Conservation (phyloP, 768 basidiomycete species). For the Lanmaoa pseudosensibilis region DNA sequence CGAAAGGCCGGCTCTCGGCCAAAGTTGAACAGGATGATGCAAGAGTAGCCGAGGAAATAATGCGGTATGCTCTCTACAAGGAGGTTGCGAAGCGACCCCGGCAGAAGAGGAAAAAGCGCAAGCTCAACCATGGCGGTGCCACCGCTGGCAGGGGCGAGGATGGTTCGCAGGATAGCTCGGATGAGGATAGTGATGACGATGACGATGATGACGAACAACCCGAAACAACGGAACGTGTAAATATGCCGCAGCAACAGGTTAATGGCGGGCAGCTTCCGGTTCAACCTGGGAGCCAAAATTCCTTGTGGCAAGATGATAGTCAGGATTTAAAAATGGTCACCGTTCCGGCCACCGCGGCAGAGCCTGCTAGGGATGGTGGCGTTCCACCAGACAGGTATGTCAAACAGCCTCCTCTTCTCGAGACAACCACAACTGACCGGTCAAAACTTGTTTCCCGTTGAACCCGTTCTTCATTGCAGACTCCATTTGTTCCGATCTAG, state of each 20-base stretch:
- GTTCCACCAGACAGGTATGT: constrained; percentile 61
- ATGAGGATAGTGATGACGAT: constrained; percentile 40
- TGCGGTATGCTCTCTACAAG: constrained; percentile 96
- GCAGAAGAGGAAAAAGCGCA: constrained; percentile 77
- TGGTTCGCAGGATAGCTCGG: constrained; percentile 37
- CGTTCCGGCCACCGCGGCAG: constrained; percentile 41
- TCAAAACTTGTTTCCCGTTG: neutral
- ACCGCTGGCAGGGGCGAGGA: constrained; percentile 53
- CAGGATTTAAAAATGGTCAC: constrained; percentile 65
- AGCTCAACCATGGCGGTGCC: constrained; percentile 69
- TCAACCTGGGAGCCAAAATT: constrained; percentile 44
- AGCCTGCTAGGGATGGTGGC: constrained; percentile 41
- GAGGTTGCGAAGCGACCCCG: constrained; percentile 82
- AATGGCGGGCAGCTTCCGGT: constrained; percentile 26
- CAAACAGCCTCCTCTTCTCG: constrained; percentile 3
- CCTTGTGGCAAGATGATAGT: constrained; percentile 66
- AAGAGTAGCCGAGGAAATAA: constrained; percentile 86
- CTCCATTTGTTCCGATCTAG: constrained; percentile 77
- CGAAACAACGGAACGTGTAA: constrained; percentile 47
- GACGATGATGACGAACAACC: constrained; percentile 45
- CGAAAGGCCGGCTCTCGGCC: constrained; percentile 86
- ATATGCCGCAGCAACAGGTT: constrained; percentile 40
- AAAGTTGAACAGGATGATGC: constrained; percentile 88
- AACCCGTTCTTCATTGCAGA: constrained; percentile 39
- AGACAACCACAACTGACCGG: neutral